Evolutionary conservation across 1,139 yeast species (phyloP), one percentile per base, ranked within the genome.

Genomic region (Eremothecium sinecaudum): DNA sequence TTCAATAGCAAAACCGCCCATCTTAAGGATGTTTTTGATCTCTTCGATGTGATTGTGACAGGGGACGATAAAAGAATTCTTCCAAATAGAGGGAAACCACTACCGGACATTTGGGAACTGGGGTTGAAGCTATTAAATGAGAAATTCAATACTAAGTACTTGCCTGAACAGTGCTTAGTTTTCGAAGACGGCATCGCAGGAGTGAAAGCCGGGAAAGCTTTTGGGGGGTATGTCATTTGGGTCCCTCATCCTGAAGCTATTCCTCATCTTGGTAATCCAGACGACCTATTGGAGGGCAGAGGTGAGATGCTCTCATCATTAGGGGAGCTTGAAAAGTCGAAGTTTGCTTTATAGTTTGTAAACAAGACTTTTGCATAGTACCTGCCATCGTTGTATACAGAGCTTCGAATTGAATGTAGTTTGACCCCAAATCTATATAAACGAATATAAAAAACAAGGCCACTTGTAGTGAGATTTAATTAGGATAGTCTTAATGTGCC

Each of bases 141-240:
- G 15, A 67, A 67, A 33, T 52, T 48, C 21, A 44, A 67, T 11
- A 66, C 67, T 1, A 63, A 64, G 13, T 78, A 86, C 43, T 52
- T 56, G 37, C 79, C 87, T 2, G 75, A 73, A 22, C 94, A 90
- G 51, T 82, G 94, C 48, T 60, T 90, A 24, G 80, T 90, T 2
- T 90, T 90, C 57, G 98, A 90, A 61, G 98, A 90, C 59, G 97
- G 95, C 2, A 65, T 84, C 29, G 87, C 94, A 1, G 97, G 97
- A 2, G 90, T 86, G 18, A 51, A 64, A 17, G 80, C 94, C 4
- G 98, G 94, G 7, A 67, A 64, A 42, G 79, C 86, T 8, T 83
- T 95, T 20, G 86, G 86, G n/a, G 82, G 84, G 10, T 70, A 67
- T 35, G 94, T 87, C 7, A 69, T 87, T 31, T 90, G 97, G 97